Evolutionary conservation across 768 basidiomycete genomes (phyloP), one percentile per base, ranked within the genome.

Genomic region (Tricholoma hemisulphureum): DNA sequence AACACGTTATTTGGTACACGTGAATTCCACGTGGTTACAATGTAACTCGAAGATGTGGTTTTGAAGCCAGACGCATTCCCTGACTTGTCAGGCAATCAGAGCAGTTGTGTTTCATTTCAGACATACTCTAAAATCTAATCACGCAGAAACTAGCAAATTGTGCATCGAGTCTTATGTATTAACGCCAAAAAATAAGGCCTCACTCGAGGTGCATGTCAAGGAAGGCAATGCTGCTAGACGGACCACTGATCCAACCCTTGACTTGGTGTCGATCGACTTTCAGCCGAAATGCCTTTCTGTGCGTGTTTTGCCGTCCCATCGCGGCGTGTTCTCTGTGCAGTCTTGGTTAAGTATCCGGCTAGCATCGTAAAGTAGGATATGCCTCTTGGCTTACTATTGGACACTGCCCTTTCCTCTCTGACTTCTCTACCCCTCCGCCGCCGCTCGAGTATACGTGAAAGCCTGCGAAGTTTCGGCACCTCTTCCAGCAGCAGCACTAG

Each of bases 311-410:
- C 57, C 63, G 48, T 61, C 60, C 61, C 58, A 62, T 60, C 67
- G 60, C 70, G 65, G 75, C 80, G 73, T 80, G 77, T 71, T 71
- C 63, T 72, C 71, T 74, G 72, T 72, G 71, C 78, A 72, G 73
- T 60, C 63, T 65, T 64, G 48, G 53, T 68, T 75, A 75, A 76
- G 72, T 74, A 76, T 63, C 68, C 64, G 58, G 64, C 61, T 63
- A 65, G 63, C 70, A 63, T 68, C 68, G 63, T 57, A 49, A 63
- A 53, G 51, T 56, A 35, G 58, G 23, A 59, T 67, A 74, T 76
- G 69, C 71, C 73, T 70, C 73, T 73, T 63, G 67, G 67, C 59
- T 70, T 75, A 58, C 70, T 73, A 56, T 64, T 77, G 60, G 71
- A 73, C 67, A 71, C 75, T 74, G 65, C 65, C 56, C 63, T 71